Conservation (phyloP, 2,329 filamentous ascomycete species). For the Lasiodiplodia citricola region DNA sequence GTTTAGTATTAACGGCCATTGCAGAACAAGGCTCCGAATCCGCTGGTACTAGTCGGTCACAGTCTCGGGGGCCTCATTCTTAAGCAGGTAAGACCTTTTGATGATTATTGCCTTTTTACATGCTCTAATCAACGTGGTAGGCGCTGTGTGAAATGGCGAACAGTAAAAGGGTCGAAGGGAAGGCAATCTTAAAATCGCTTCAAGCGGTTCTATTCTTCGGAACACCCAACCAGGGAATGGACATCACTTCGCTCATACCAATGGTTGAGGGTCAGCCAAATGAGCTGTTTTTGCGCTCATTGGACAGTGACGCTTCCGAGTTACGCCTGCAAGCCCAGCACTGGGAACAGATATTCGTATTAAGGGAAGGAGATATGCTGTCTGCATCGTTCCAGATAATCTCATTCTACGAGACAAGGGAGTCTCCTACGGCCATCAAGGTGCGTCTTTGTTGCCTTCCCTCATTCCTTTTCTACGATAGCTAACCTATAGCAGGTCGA, state of each 20-base stretch:
- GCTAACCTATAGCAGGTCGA: not conserved
- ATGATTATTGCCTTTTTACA: not conserved
- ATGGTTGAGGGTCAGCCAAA: not conserved
- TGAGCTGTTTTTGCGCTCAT: not conserved
- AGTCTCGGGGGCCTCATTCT: slow-evolving; percentile 2
- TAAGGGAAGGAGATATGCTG: not conserved
- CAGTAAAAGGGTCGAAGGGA: not conserved
- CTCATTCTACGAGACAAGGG: slow-evolving; percentile 1
- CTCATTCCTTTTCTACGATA: too few relatives aligned
- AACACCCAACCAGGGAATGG: slow-evolving; percentile 6
- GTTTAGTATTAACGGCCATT: too few relatives aligned
- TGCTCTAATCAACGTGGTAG: not conserved
- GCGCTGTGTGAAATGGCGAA: slow-evolving; percentile 4
- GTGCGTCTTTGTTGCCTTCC: not conserved
- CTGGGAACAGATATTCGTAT: not conserved
- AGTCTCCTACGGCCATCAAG: not conserved
- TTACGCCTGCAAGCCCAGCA: not conserved
- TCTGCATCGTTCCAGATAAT: not conserved
- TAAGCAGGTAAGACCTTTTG: not conserved
- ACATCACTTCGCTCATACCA: not conserved
- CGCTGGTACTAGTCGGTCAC: not conserved
- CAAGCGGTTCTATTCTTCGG: not conserved
- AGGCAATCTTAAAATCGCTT: not conserved
- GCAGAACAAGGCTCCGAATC: not conserved
- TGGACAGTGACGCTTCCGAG: not conserved